phyloP scores from a whole-genome alignment of 1,139 yeast genomes.

The Candida dubliniensis region DNA sequence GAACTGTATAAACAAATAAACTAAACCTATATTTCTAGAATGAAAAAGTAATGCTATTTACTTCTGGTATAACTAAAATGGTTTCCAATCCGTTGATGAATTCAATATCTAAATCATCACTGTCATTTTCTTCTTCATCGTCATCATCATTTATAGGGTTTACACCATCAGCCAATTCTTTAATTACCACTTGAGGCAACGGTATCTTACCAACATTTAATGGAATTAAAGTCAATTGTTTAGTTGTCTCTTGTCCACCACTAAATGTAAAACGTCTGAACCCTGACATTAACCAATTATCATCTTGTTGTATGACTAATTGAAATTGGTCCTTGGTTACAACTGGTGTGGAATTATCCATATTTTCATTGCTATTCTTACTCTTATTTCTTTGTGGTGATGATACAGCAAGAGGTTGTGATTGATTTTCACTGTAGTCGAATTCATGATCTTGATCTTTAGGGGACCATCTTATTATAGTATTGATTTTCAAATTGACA shows the following conservation, averaged over 20 bases:
- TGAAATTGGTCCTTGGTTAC: constrained; percentile 23
- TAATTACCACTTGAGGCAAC: constrained; percentile 64
- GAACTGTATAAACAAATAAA: too few relatives aligned
- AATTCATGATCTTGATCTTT: constrained; percentile 9
- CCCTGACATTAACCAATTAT: constrained; percentile 73
- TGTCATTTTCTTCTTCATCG: constrained; percentile 20
- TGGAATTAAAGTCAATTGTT: constrained; percentile 63
- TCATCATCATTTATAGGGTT: constrained; percentile 18
- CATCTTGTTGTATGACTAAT: constrained; percentile 34
- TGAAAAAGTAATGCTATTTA: constrained; percentile 59
- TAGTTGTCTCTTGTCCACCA: constrained; percentile 15
- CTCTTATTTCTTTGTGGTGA: constrained; percentile 20
- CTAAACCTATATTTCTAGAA: constrained; percentile 31
- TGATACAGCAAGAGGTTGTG: constrained; percentile 27
- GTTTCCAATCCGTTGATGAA: constrained; percentile 68
- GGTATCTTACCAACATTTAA: constrained; percentile 69
- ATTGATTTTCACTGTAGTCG: constrained; percentile 8
- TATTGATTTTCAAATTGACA: constrained; percentile 42
- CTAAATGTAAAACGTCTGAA: constrained; percentile 49
- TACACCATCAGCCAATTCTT: constrained; percentile 23
- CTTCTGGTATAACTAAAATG: constrained; percentile 70
- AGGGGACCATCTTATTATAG: constrained; percentile 46
- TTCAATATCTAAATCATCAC: constrained; percentile 57
- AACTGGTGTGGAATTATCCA: background rate
- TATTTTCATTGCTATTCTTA: background rate